Base-by-base conservation (phyloP, 225 moss, liverwort and hornwort species). In the Marchantia polymorpha region DNA sequence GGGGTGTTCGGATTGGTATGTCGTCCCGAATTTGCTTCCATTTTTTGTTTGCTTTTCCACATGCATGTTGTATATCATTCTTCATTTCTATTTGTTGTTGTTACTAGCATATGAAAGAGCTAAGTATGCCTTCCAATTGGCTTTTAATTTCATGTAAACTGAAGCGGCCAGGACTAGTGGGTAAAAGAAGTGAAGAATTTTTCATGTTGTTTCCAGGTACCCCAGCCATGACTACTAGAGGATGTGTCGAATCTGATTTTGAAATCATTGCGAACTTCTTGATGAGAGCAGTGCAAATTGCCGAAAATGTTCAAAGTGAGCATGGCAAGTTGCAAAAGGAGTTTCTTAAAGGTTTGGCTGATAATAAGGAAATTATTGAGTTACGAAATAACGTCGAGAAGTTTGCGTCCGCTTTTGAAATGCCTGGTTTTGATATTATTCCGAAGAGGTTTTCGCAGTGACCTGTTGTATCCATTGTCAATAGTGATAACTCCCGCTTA, bases 351-450 rank as follows among this genome's bases (percentile, higher is more conserved):
- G 90, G 88, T 27, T 27, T 91, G 30, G 64, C 84, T 56, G 78
- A 76, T 30, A 93, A 91, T 72, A 78, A 77, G 75, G 94, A 92
- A 9, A 88, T 96, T 66, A 39, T 85, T 69, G 88, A 87, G 73
- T 85, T 96, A 56, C 86, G 90, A 59, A 85, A 80, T 8, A 90
- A 80, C 60, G 87, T 96, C 54, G 96, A 96, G 85, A 92, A 93
- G 63, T 96, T 96, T 64, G 92, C 94, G 19, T 64, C 85, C 19
- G 82, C 82, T 3, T 92, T 92, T 82, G 94, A 94, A 79, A 96
- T 96, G 94, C 96, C 94, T 10, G 96, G 96, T 73, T 96, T 96
- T 87, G 92, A 92, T 16, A 84, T 91, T 11, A 58, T 76, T n/a
- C 79, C 80, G 0, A 53, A 80, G 48, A 86, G 86, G 51, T 16